Base-by-base conservation (phyloP, 495 filamentous ascomycete species). In the Monascus purpureus region DNA sequence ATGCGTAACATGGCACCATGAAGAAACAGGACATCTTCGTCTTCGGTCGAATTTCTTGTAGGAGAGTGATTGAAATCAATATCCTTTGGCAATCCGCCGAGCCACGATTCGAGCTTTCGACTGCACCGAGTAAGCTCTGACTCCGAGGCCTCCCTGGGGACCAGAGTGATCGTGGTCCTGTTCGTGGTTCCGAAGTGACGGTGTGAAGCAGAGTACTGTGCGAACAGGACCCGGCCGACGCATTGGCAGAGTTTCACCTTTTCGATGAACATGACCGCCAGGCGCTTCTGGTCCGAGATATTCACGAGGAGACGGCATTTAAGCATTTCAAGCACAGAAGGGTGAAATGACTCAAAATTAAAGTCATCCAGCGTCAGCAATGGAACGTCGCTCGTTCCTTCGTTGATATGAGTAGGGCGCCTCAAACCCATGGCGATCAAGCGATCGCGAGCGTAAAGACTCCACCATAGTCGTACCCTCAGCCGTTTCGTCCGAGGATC, bases 381-480 rank as follows among this genome's bases (percentile, higher is more conserved):
- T 0, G 85, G 81, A 12, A 92, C 80, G 42, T 86, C 80, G 47
- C 75, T 86, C 37, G 87, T 81, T 33, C 82, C 78, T 40, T 79
- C 75, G 61, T 92, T 87, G 53, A 93, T 82, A 38, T 84, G 66
- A 2, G 80, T 79, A 4, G 83, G 85, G 28, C 83, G 70, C 13
- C 85, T 70, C 77, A 92, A 79, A 1, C 82, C 85, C 31, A 93
- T 65, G 2, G 85, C 85, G 25, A 93, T 77, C 6, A 92, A 61
- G 13, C 83, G 77, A 54, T 93, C 85, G n/a, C 83, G 73, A 61
- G 87, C 84, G 45, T 84, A 88, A 36, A 80, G 73, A 25, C 80
- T 82, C 85, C 85, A 93, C 84, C 83, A 93, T 24, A 93, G 73
- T 12, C 84, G 65, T 42, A 76, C 81, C 64, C 82, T 82, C 23